Conservation (phyloP, 129 eudicot genomes). For the Solidago caesia region DNA sequence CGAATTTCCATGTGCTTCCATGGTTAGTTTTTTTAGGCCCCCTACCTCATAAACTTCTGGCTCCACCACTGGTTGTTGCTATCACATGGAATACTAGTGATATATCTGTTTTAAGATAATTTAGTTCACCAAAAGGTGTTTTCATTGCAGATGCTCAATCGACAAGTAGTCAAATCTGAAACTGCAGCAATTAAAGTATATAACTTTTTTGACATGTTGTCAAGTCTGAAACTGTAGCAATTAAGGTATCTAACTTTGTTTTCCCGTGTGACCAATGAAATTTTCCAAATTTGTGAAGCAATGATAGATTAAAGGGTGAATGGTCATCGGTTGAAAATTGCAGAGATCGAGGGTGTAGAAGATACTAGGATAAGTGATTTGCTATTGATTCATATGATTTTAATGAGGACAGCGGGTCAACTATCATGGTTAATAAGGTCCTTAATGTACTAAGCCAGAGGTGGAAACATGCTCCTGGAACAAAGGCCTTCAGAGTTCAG, state of each 20-base stretch:
- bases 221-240: slow-evolving; percentile 85
- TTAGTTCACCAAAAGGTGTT: not conserved
- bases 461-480: slow-evolving; percentile 91
- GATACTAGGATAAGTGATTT: slow-evolving; percentile 71
- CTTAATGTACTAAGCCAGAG: slow-evolving; percentile 75
- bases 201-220: slow-evolving; percentile 60
- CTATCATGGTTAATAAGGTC: slow-evolving; percentile 79
- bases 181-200: slow-evolving; percentile 87
- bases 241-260: slow-evolving; percentile 54
- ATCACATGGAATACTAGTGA: no score
- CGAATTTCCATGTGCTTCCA: no score
- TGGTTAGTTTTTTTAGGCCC: no score
- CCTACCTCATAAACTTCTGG: no score
- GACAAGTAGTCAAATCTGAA: slow-evolving; percentile 93
- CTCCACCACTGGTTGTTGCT: no score
- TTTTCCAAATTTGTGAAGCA: no score
- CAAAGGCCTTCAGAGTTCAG: slow-evolving; percentile 60
- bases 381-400: slow-evolving; percentile 75
- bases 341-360: slow-evolving; percentile 81
- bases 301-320: slow-evolving; percentile 30
- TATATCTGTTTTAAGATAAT: not conserved
- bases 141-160: slow-evolving; percentile 75
- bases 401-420: slow-evolving; percentile 53
- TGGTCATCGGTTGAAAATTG: slow-evolving; percentile 58
- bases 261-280: not conserved